Evolutionary conservation across 768 basidiomycete genomes (phyloP).

Genomic region (Porpolomopsis calyptriformis): DNA sequence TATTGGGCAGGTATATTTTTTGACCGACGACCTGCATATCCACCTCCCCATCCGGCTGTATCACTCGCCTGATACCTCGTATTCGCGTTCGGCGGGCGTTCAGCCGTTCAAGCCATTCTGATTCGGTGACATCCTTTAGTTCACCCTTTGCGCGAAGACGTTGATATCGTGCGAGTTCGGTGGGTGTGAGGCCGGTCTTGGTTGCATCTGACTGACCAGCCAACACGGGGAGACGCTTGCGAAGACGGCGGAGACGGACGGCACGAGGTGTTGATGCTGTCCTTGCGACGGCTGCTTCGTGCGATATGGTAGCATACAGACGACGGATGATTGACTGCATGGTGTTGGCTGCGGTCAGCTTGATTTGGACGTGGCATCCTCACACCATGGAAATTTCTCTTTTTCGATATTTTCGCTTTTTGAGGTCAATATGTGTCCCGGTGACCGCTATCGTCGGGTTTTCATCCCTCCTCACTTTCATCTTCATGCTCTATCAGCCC

Average conservation of each 20-base stretch:
- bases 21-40: conserved; percentile 60
- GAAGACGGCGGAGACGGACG: conserved; percentile 55
- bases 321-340: conserved; percentile 11
- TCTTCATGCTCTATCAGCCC: conserved; percentile 77
- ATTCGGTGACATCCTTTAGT: conserved; percentile 36
- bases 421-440: conserved; percentile 48
- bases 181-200: conserved; percentile 50
- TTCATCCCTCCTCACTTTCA: conserved; percentile 59
- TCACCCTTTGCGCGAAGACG: conserved; percentile 46
- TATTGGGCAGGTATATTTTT: conserved; percentile 83
- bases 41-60: conserved; percentile 26
- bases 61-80: conserved; percentile 47
- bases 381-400: conserved; percentile 32
- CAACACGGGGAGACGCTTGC: conserved; percentile 26
- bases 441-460: conserved; percentile 54
- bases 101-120: conserved; percentile 48
- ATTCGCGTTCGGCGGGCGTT: conserved; percentile 52
- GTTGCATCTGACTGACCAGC: conserved; percentile 36
- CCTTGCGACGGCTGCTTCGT: conserved; percentile 41
- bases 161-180: conserved; percentile 51
- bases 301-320: conserved; percentile 31
- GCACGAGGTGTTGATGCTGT: conserved; percentile 65
- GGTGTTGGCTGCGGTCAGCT: not conserved
- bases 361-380: conserved; percentile 8
- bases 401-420: conserved; percentile 37